Evolutionary conservation across 495 filamentous ascomycete genomes (phyloP).

Genomic region (Tuber calosporum): DNA sequence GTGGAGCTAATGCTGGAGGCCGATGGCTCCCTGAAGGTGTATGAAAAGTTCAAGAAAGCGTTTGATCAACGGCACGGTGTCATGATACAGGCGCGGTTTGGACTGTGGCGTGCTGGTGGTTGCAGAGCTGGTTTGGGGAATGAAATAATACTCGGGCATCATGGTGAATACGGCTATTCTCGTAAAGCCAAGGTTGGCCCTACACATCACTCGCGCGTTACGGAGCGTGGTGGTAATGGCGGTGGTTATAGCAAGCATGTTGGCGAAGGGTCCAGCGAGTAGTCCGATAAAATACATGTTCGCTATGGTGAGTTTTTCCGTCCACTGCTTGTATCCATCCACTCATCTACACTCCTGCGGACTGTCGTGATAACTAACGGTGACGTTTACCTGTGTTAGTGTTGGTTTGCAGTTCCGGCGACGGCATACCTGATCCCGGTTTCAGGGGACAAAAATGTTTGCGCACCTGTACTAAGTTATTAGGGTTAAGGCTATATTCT

Average conservation of each 20-base stretch:
- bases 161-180: no score
- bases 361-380: neutral
- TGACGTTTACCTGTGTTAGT: constrained; percentile 50
- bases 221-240: no score
- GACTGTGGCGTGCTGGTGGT: no score
- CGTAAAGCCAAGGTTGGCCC: no score
- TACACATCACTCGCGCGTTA: no score
- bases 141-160: no score
- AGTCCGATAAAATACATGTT: constrained; percentile 36
- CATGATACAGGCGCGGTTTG: no score
- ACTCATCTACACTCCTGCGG: neutral
- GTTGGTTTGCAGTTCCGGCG: constrained; percentile 74
- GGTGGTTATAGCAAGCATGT: constrained; percentile 8
- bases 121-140: no score
- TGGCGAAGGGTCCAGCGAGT: constrained; percentile 27
- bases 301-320: constrained; percentile 34
- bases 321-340: neutral
- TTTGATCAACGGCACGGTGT: no score
- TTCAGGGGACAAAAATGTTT: constrained; percentile 66
- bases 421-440: constrained; percentile 77
- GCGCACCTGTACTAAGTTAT: constrained; percentile 78
- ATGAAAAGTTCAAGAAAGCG: no score
- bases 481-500: constrained; percentile 62
- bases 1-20: no score
- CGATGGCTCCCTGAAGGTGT: no score